A percentile compares a stretch with the other conserved stretches of the same genome.
phyloP scores from a whole-genome alignment of 257 asterid genomes.

The Forsythia suspensa region DNA sequence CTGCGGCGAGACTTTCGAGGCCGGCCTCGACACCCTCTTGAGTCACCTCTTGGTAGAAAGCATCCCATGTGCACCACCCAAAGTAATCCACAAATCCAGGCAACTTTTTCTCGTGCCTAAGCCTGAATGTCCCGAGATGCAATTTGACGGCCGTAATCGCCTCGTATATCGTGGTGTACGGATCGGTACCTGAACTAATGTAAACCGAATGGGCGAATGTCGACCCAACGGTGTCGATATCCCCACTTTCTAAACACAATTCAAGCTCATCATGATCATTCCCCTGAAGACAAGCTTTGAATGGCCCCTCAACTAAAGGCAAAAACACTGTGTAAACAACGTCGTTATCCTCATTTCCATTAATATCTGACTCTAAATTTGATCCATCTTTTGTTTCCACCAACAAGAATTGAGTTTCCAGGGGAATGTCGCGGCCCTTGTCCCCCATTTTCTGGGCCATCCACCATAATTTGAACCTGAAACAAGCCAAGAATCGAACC shows the following conservation, averaged over 20 bases:
- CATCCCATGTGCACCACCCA: slow-evolving; percentile 98
- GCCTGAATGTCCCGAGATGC: slow-evolving; percentile 61
- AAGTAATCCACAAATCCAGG: slow-evolving; percentile 73
- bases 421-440: slow-evolving; percentile 65
- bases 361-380: slow-evolving; percentile 35
- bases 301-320: slow-evolving; percentile 72
- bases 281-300: slow-evolving; percentile 77
- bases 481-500: slow-evolving; percentile 70
- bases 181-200: slow-evolving; percentile 66
- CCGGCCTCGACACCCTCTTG: slow-evolving; percentile 88
- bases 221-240: slow-evolving; percentile 46
- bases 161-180: slow-evolving; percentile 54
- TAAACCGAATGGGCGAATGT: slow-evolving; percentile 60
- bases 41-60: slow-evolving; percentile 79
- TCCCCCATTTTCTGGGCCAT: slow-evolving; percentile 92
- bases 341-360: slow-evolving; percentile 34
- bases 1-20: slow-evolving; percentile 57
- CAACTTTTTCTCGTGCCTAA: slow-evolving; percentile 66
- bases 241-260: slow-evolving; percentile 79
- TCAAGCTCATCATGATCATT: slow-evolving; percentile 67
- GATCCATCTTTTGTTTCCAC: slow-evolving; percentile 63
- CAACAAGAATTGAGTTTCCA: slow-evolving; percentile 76
- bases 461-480: slow-evolving; percentile 90
- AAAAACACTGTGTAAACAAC: slow-evolving; percentile 60
- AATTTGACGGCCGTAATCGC: slow-evolving; percentile 59